phyloP scores from a whole-genome alignment of 768 basidiomycete genomes.

The Psilocybe cyanescens region DNA sequence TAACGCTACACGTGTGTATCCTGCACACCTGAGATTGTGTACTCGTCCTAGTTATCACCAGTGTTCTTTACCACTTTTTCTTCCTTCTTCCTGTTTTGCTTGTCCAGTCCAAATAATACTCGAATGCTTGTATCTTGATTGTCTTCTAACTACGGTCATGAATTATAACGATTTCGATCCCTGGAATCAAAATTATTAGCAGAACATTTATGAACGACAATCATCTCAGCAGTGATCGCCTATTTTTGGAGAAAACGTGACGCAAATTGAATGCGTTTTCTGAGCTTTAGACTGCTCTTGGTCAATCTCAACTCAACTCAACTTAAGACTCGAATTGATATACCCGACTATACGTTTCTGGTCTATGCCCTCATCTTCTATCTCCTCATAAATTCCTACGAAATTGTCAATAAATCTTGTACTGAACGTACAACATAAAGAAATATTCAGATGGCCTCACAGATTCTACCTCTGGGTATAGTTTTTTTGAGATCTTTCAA shows the following conservation, averaged over 20 bases:
- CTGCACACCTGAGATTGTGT: slow-evolving; percentile 1
- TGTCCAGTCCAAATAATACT: slow-evolving; percentile 21
- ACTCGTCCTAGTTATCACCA: slow-evolving; percentile 6
- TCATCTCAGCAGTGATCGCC: not conserved
- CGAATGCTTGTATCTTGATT: slow-evolving; percentile 27
- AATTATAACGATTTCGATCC: not conserved
- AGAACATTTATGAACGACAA: not conserved
- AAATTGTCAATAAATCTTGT: not conserved
- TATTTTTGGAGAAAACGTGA: slow-evolving; percentile 7
- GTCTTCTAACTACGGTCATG: not conserved
- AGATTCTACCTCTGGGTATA: slow-evolving; percentile 90
- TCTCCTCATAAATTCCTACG: not conserved
- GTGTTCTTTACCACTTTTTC: slow-evolving; percentile 13
- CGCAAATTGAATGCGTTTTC: not conserved
- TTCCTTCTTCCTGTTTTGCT: slow-evolving; percentile 7
- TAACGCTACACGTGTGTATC: slow-evolving; percentile 14
- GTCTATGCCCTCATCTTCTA: slow-evolving; percentile 8
- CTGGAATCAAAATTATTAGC: not conserved
- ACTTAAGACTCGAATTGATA: not conserved
- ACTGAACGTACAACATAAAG: not conserved
- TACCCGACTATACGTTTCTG: not conserved
- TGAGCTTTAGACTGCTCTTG: not conserved
- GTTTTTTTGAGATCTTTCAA: not conserved
- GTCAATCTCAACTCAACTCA: not conserved
- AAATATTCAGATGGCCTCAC: slow-evolving; percentile 72